phyloP scores from a whole-genome alignment of 495 filamentous ascomycete genomes.

The Podospora australis region DNA sequence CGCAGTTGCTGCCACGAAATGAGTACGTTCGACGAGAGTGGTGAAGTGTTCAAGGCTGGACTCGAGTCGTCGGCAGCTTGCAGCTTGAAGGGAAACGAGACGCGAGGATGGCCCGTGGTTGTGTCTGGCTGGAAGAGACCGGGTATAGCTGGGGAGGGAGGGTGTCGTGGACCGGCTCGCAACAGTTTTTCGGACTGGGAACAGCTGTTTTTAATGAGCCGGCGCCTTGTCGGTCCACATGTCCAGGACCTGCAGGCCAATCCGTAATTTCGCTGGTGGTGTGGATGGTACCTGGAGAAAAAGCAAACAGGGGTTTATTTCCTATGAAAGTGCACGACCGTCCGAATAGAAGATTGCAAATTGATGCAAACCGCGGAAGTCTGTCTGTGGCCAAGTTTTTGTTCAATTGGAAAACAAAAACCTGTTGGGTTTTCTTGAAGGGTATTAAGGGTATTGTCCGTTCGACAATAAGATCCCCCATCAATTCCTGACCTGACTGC shows the following conservation, averaged over 20 bases:
- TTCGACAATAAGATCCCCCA: too few species aligned
- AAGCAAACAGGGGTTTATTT: neutral
- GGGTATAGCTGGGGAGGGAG: slow-evolving; percentile 4
- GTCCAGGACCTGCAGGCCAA: neutral
- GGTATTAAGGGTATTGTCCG: too few species aligned
- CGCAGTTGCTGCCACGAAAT: slow-evolving; percentile 13
- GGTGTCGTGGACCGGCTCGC: slow-evolving; percentile 13
- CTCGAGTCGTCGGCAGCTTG: slow-evolving; percentile 23
- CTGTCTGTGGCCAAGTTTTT: too few species aligned
- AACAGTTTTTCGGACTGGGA: slow-evolving; percentile 15
- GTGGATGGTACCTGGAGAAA: slow-evolving; percentile 21
- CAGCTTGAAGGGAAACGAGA: slow-evolving; percentile 14
- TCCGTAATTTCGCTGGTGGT: slow-evolving; percentile 24
- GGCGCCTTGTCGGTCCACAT: slow-evolving; percentile 26
- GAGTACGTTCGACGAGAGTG: too few species aligned
- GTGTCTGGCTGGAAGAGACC: slow-evolving; percentile 11
- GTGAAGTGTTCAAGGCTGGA: too few species aligned
- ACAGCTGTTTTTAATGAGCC: slow-evolving; percentile 22
- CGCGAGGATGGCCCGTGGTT: slow-evolving; percentile 21
- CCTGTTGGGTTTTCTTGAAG: too few species aligned
- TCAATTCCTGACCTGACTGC: too few species aligned
- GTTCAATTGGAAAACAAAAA: too few species aligned
- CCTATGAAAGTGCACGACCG: too few species aligned
- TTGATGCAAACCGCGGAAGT: neutral
- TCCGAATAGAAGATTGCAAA: too few species aligned